phyloP scores from a whole-genome alignment of 2,329 filamentous ascomycete species.

The Aspergillus aculeatus region DNA sequence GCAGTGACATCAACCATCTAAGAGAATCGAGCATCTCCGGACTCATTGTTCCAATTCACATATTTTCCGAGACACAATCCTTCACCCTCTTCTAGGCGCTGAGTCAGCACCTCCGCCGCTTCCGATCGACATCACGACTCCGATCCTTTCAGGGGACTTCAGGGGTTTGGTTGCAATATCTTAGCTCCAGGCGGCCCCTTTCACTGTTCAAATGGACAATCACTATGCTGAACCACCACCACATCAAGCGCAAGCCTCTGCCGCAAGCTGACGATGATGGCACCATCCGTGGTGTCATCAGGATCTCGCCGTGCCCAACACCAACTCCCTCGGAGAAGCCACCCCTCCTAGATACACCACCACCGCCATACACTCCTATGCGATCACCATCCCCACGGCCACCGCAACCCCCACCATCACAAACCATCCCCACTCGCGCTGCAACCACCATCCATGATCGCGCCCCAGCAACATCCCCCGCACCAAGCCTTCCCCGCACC shows the following conservation, averaged over 20 bases:
- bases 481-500: constrained; percentile 1
- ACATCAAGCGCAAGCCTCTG: not conserved
- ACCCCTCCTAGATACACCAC: not conserved
- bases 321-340: not conserved
- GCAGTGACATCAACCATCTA: too few species aligned
- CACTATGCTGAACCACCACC: not conserved
- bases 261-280: not conserved
- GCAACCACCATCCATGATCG: not conserved
- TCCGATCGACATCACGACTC: constrained; percentile 5
- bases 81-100: not conserved
- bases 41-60: too few species aligned
- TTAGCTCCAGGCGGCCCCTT: not conserved
- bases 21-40: too few species aligned
- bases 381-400: not conserved
- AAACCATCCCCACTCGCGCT: not conserved
- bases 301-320: not conserved
- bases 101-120: not conserved
- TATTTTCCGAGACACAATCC: too few species aligned
- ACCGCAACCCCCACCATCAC: not conserved
- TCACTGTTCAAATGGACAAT: not conserved
- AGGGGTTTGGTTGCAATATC: not conserved
- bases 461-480: not conserved
- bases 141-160: not conserved
- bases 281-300: not conserved
- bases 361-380: not conserved